Evolutionary conservation across 352 stramenopile genomes (phyloP), one percentile per base, ranked within the genome.

Genomic region (Globisporangium camurandrum): DNA sequence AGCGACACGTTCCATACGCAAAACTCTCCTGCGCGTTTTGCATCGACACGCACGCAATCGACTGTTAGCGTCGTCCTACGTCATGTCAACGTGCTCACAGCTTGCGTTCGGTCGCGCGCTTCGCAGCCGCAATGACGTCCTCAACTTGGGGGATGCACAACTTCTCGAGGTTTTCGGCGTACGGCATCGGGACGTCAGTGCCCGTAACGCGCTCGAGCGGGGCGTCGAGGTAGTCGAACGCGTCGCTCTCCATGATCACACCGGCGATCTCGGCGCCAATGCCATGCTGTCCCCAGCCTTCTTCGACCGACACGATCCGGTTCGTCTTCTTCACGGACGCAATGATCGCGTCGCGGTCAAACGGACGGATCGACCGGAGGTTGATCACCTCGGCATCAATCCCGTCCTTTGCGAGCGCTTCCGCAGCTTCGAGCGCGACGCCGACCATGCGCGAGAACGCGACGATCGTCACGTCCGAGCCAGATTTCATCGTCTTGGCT

Each of bases 191-290:
- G 53, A 99, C 93, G 71, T 99, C 97, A 30, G 96, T 97, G 63
- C 95, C 90, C 24, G 95, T 98, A 52, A 99, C 91, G 54, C 97
- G 86, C 71, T 99, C 93, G 44, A 98, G 68, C 7, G 97, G 97
- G 20, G 97, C 96, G 75, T 99, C 97, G 61, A 99, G 76, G 77
- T 98, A 99, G 78, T 99, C 97, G 61, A 99, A 99, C 26, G 88
- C 93, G 26, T 98, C 94, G 45, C 95, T 95, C 79, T 99, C 96
- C 86, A 98, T 98, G 64, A 99, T 73, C 40, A 98, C 86, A n/a
- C 92, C 95, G 47, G 88, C 89, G 62, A 99, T 98, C 64, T 99
- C 96, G 16, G 96, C 93, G 36, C 93, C 94, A 62, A 99, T 97
- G 51, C 96, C 95, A 65, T 94, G 95, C 75, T 98, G 95, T 55